phyloP scores from a whole-genome alignment of 2,329 filamentous ascomycete species.

The Plectosphaerella sp. region DNA sequence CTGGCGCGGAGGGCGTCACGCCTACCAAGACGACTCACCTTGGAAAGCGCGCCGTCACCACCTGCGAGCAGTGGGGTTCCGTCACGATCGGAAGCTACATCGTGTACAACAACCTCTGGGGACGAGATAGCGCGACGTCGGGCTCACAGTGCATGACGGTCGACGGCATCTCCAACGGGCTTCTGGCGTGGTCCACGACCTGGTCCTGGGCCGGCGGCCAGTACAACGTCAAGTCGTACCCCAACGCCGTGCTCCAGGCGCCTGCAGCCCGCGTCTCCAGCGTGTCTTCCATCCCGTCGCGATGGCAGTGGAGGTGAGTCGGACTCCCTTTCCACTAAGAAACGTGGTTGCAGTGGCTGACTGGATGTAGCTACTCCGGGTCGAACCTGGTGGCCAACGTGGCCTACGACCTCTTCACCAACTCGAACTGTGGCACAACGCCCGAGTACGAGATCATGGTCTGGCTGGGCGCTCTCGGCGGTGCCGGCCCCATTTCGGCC shows the following conservation, averaged over 20 bases:
- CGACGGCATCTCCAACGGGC: slow-evolving; percentile 25
- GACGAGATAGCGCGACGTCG: slow-evolving; percentile 18
- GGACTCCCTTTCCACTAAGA: background rate
- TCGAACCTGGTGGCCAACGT: slow-evolving; percentile 48
- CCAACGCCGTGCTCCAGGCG: slow-evolving; percentile 34
- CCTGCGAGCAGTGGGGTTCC: slow-evolving; percentile 19
- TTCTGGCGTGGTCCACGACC: slow-evolving; percentile 33
- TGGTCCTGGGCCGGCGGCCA: slow-evolving; percentile 35
- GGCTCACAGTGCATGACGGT: slow-evolving; percentile 37
- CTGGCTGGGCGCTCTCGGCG: slow-evolving; percentile 15
- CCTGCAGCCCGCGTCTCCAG: slow-evolving; percentile 27
- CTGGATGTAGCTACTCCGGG: slow-evolving; percentile 34
- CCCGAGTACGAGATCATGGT: slow-evolving; percentile 36
- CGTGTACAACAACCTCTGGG: slow-evolving; percentile 39
- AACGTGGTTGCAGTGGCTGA: background rate
- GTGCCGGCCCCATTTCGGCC: slow-evolving; percentile 25
- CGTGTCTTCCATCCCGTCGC: slow-evolving; percentile 28
- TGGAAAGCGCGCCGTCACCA: slow-evolving; percentile 12
- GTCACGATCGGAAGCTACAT: slow-evolving; percentile 15
- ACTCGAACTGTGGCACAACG: slow-evolving; percentile 34
- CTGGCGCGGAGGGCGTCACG: background rate
- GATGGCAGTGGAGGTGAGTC: slow-evolving; percentile 26
- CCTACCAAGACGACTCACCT: background rate
- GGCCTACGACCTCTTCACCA: slow-evolving; percentile 55
- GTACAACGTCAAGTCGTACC: slow-evolving; percentile 37